Conservation (phyloP, 805 yeast species). For the Saccharomycopsis fibuligera region DNA sequence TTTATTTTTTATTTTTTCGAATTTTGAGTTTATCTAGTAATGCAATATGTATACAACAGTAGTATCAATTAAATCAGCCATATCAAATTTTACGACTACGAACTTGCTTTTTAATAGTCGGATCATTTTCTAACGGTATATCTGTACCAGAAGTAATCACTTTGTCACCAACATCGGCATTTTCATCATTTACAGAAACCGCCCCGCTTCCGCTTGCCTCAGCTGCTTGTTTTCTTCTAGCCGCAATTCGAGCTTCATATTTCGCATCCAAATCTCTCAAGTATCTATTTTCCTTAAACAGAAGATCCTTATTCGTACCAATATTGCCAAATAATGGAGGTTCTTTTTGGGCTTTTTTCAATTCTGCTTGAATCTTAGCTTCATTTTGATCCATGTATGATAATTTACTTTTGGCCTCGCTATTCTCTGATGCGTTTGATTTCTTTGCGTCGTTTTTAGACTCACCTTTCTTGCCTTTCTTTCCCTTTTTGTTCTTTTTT, state of each 20-base stretch:
- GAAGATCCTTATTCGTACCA: background rate
- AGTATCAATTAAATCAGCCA: no score
- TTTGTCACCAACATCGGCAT: no score
- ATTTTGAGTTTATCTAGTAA: no score
- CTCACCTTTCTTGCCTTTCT: slow-evolving; percentile 12
- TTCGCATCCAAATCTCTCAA: slow-evolving; percentile 18
- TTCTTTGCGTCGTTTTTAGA: slow-evolving; percentile 1
- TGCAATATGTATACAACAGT: no score
- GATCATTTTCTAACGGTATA: no score
- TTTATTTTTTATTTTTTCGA: no score
- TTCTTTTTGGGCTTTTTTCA: slow-evolving; percentile 14
- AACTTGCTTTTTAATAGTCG: no score
- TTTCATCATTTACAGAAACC: no score
- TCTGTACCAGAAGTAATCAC: no score
- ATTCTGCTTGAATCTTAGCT: slow-evolving; percentile 11
- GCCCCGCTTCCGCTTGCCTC: no score
- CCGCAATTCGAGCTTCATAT: slow-evolving; percentile 12
- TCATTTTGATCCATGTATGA: background rate
- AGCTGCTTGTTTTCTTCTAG: background rate
- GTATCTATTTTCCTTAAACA: slow-evolving; percentile 18
- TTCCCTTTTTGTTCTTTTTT: slow-evolving; percentile 11
- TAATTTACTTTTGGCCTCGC: background rate
- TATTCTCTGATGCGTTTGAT: background rate
- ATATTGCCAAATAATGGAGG: slow-evolving; percentile 17
- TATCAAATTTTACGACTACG: no score